Percentiles rank a stretch among this genome's conserved stretches.
Conservation (phyloP, 495 filamentous ascomycete species). For the Bombardia bombarda region DNA sequence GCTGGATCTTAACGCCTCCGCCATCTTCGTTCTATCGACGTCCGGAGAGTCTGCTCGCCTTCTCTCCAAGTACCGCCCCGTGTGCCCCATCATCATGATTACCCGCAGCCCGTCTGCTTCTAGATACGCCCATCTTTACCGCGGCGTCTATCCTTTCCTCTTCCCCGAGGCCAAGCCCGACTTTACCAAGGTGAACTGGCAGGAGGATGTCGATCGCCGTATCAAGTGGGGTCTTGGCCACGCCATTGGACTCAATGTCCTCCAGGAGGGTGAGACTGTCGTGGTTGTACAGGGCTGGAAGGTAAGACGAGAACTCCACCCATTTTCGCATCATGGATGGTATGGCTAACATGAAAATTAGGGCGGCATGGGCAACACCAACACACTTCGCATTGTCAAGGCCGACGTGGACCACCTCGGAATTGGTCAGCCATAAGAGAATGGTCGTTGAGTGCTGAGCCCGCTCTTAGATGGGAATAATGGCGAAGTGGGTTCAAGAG, state of each 20-base stretch:
- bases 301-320: conserved; percentile 8
- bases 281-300: conserved; percentile 95
- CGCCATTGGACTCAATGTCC: conserved; percentile 75
- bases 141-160: conserved; percentile 93
- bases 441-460: background rate
- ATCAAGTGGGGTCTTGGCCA: conserved; percentile 89
- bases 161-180: conserved; percentile 91
- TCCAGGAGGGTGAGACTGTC: conserved; percentile 74
- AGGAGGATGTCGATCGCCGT: conserved; percentile 95
- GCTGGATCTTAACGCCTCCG: conserved; percentile 91
- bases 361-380: conserved; percentile 96
- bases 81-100: conserved; percentile 98
- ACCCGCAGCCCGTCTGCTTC: conserved; percentile 77
- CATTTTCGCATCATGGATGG: too few relatives aligned
- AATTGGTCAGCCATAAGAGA: conserved; percentile 19
- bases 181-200: conserved; percentile 83
- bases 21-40: conserved; percentile 90
- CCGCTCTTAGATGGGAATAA: background rate
- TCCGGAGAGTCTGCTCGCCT: conserved; percentile 86
- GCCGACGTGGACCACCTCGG: conserved; percentile 45
- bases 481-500: background rate
- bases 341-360: conserved; percentile 25
- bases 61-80: conserved; percentile 94
- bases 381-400: conserved; percentile 62
- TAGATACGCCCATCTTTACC: conserved; percentile 90